Base-by-base conservation (phyloP, 1,284 basidiomycete species). In the Ceratobasidium papillatum region DNA sequence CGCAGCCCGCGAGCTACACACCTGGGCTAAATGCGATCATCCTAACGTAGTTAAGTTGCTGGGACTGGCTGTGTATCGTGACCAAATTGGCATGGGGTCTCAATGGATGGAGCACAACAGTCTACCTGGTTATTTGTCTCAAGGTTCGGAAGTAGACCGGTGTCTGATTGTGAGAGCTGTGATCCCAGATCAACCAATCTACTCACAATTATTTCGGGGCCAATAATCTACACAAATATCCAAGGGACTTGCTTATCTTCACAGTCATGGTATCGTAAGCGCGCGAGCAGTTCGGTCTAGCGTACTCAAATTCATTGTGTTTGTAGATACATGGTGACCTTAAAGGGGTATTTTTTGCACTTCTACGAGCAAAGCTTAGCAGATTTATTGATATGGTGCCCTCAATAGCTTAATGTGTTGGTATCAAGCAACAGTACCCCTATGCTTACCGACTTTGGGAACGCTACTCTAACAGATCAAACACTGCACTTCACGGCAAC, bases 391-490 rank as follows among this genome's bases (percentile, higher is more conserved):
- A 11, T 32, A 63, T 19, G 3, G 1, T 17, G 2, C 11, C 47
- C 45, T 19, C 9, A 19, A 34, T 36, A 65, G 63, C 14, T 25
- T 4, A 65, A 65, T 30, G 47, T 65, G 12, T 32, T 65, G 22
- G 25, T 65, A 8, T 51, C 63, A 7, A 32, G 19, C 25, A 36
- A 32, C 8, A 30, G 47, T 9, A 41, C 3, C 11, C 63, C 63
- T 8, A 36, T 65, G 63, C 45, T 65, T 22, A 30, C 63, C 19
- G 63, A 65, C 34, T 65, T 65, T 38, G 63, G 63, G 19, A 52
- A 65, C 30, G 63, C 63, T 9, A 36, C 14, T 32, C 27, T 65
- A 17, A 32, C 3, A 27, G 63, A 65, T 32, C 5, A 14, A 1
- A 65, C 45, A 1, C 19, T 65, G 9, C 14, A 1, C 2, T 65